Base-by-base conservation (phyloP, 2,329 filamentous ascomycete genomes). In the Xylariaceae sp. region DNA sequence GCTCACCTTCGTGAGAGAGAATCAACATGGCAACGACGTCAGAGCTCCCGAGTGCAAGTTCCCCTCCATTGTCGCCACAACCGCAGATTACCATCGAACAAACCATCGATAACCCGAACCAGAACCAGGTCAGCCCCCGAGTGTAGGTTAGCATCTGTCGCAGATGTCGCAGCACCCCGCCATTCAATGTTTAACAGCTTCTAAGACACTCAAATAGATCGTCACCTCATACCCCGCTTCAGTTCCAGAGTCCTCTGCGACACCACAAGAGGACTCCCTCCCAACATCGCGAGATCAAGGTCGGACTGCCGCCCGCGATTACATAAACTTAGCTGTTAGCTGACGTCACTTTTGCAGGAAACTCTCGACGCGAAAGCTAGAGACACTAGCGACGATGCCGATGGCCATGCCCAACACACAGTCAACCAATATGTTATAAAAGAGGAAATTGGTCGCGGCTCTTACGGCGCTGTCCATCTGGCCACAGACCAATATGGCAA, bases 371-470 rank as follows among this genome's bases (percentile, higher is more conserved):
- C 92, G 44, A 83, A 82, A 48, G 91, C 89, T 22, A 83, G 93
- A 63, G 95, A 94, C 67, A 85, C 80, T 50, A 93, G 85, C 59
- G 91, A 90, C 64, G 85, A 92, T 57, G 76, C 85, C 55, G 89
- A 95, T 61, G 90, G 90, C 40, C 83, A 49, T 22, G 56, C 86
- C 3, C 83, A 94, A 62, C 88, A 94, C 62, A 80, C 83, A 47
- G 92, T 97, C 70, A 97, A 97, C 65, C 92, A 97, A 69, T 98
- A 97, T 66, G 76, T 86, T 47, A 93, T 98, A 61, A 84, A 86
- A 65, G 86, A 95, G 64, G 92, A 97, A 73, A 96, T 98, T 58
- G 93, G 93, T n/a, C 79, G 90, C 54, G 93, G 93, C 16, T 97
- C 92, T 0, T 98, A 95, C 65, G 93, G 93, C 6, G 86, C 91